Conservation (phyloP, 1,139 yeast genomes). For the Taphrina deformans region DNA sequence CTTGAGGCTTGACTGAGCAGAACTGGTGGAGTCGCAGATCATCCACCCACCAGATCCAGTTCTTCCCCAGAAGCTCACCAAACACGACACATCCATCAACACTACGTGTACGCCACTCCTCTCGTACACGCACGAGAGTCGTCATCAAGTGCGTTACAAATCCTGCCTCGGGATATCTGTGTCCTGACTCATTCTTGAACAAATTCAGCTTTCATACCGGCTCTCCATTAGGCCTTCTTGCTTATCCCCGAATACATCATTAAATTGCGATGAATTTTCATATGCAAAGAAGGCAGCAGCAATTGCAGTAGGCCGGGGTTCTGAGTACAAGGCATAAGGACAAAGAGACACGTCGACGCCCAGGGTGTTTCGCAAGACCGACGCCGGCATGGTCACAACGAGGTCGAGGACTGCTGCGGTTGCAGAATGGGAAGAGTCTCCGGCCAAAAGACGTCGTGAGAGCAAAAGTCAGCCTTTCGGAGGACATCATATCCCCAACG, state of each 20-base stretch:
- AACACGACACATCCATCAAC: not conserved
- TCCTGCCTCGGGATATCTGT: too few species aligned
- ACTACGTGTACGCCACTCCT: too few species aligned
- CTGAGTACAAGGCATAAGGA: too few species aligned
- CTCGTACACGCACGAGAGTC: not conserved
- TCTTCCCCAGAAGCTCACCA: not conserved
- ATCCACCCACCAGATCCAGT: not conserved
- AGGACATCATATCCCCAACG: conserved; percentile 16
- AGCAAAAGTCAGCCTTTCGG: not conserved
- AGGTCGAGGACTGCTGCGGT: not conserved
- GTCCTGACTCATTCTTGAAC: too few species aligned
- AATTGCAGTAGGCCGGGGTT: too few species aligned
- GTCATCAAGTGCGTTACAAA: not conserved
- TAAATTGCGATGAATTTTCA: too few species aligned
- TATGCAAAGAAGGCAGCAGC: too few species aligned
- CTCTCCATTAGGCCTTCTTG: too few species aligned
- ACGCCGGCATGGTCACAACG: not conserved
- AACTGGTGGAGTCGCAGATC: not conserved
- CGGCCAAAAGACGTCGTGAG: not conserved
- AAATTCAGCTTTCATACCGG: too few species aligned
- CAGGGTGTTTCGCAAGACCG: too few species aligned
- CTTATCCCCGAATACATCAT: too few species aligned
- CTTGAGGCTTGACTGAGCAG: not conserved
- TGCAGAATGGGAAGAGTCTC: not conserved
- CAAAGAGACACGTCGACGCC: too few species aligned